A percentile compares a stretch with the other conserved stretches of the same genome.
phyloP scores from a whole-genome alignment of 345 rosid species.

The Sisymbrium altissimum region DNA sequence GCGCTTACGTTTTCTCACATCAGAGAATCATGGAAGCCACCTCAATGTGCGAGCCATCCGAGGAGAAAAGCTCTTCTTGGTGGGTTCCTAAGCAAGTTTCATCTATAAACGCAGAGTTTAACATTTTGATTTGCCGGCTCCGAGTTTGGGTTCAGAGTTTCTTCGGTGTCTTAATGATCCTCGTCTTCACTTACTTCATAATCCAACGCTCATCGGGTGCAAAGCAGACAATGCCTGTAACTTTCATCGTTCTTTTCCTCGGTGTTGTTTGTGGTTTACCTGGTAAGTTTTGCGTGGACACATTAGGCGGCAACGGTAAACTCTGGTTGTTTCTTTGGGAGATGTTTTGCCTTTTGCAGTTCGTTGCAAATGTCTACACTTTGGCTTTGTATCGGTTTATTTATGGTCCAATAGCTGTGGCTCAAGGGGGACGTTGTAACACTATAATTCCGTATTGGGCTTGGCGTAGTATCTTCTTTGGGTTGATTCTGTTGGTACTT shows the following conservation, averaged over 20 bases:
- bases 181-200: slow-evolving; percentile 48
- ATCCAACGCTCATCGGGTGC: slow-evolving; percentile 57
- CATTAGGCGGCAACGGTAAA: slow-evolving; percentile 72
- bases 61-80: slow-evolving; percentile 60
- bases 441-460: slow-evolving; percentile 55
- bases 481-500: slow-evolving; percentile 38
- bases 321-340: slow-evolving; percentile 81
- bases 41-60: slow-evolving; percentile 48
- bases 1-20: slow-evolving; percentile 61
- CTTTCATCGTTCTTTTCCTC: slow-evolving; percentile 60
- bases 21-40: slow-evolving; percentile 70
- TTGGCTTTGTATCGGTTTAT: slow-evolving; percentile 44
- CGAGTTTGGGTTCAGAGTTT: slow-evolving; percentile 59
- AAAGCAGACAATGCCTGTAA: slow-evolving; percentile 67
- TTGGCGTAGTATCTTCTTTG: slow-evolving; percentile 49
- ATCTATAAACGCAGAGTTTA: slow-evolving; percentile 47
- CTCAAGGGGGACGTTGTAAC: slow-evolving; percentile 21
- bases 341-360: slow-evolving; percentile 59
- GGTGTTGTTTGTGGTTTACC: slow-evolving; percentile 68
- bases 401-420: slow-evolving; percentile 46
- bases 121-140: slow-evolving; percentile 50
- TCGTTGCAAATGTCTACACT: slow-evolving; percentile 47
- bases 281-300: slow-evolving; percentile 80
- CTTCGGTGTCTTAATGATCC: slow-evolving; percentile 67
- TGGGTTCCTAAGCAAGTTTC: slow-evolving; percentile 63